Base-by-base conservation (phyloP, 2,329 filamentous ascomycete species). In the Diplodia sapinea region DNA sequence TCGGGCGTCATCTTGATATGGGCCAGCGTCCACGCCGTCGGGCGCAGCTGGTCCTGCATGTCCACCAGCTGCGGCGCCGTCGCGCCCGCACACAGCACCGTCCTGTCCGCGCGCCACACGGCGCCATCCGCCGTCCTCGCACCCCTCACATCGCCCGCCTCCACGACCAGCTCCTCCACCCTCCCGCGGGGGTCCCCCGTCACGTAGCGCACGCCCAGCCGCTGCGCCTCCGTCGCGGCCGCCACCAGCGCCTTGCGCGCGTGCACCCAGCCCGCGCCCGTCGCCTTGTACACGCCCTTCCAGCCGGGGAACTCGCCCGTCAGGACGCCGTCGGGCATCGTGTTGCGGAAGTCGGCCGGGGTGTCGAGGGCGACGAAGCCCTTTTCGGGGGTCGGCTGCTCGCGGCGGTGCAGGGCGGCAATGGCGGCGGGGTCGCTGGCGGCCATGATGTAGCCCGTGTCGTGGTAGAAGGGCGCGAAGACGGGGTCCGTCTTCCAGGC, bases 21-120 rank as follows among this genome's bases (percentile, higher is more conserved):
- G 7, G 79, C 82, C 1, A 87, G 73, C 23, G 84, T 86, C 83
- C 84, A 86, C 1, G 84, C 83, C 4, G 83, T 86, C 2, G 84
- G 82, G n/a, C 83, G 78, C 9, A 87, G 73, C 70, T 87, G 84
- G 40, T 81, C 77, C 72, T 85, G 79, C 68, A 85, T 82, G 68
- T 86, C 82, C 1, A 87, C 72, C 0, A 87, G 73, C 3, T 73
- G 72, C 40, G 82, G 79, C 17, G 82, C 82, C 49, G 78, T 79
- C 15, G 85, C 84, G 4, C 84, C 84, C 3, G 83, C 82, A 17
- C 81, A 78, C 13, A 87, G 77, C 29, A 87, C 82, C 0, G 79
- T 82, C 20, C 77, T 78, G 3, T 82, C 75, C 17, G 83, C 83
- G 0, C 36, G 69, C 69, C 85, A 78, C 2, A 76, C 62, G 0